These are phyloP conservation scores for Camellia granthamiana DNA, from an alignment of 148 eudicot species.

Conservation along the genomic window DNA sequence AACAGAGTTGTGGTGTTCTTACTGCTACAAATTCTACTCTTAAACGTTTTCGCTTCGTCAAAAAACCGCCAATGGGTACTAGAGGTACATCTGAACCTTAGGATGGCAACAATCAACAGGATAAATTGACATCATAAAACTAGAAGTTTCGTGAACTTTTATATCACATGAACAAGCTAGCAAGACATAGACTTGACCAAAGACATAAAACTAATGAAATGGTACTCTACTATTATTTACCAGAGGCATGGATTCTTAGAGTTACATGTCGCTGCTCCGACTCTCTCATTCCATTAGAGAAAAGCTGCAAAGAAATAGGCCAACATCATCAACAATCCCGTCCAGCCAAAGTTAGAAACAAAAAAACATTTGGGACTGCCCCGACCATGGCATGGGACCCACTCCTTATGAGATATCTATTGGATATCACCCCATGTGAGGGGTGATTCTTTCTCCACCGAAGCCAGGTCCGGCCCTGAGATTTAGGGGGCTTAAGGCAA, in stretches of 20 bases:
- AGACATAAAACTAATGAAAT: not conserved
- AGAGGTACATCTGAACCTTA: not conserved
- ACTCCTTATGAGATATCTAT: too few relatives aligned
- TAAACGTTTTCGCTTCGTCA: too few relatives aligned
- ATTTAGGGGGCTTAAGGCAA: too few relatives aligned
- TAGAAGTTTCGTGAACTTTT: not conserved
- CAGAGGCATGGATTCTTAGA: constrained; percentile 45
- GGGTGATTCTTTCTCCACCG: too few relatives aligned
- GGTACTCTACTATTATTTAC: constrained; percentile 18
- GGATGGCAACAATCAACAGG: not conserved
- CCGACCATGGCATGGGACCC: too few relatives aligned
- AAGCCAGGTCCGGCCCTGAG: too few relatives aligned
- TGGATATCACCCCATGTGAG: too few relatives aligned
- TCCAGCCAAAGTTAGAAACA: not conserved
- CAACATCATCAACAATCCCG: not conserved
- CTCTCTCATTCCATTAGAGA: constrained; percentile 59
- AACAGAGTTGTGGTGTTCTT: too few relatives aligned
- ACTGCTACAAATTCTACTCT: too few relatives aligned
- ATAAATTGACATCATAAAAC: not conserved
- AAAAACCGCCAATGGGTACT: not conserved
- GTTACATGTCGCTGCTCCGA: constrained; percentile 45
- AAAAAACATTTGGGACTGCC: too few relatives aligned
- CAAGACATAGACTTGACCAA: not conserved
- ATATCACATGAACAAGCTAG: not conserved
- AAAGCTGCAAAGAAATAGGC: constrained; percentile 31